A percentile compares a stretch with the other conserved stretches of the same genome.
Conservation (phyloP, 352 stramenopile genomes). For the Saprolegnia parasitica region DNA sequence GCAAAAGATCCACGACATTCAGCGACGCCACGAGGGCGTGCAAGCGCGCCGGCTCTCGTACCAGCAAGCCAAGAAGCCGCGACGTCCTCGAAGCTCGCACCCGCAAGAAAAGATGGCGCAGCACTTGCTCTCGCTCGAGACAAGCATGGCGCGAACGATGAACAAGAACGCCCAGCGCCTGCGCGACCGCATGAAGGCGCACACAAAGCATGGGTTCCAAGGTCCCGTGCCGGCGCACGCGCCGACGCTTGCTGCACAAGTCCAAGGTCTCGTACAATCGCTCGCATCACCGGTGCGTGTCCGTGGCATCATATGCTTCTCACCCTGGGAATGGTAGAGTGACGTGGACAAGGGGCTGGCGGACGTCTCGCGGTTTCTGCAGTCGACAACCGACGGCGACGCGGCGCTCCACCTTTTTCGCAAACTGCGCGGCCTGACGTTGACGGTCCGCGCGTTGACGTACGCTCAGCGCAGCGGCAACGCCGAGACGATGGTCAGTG, state of each 20-base stretch:
- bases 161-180: constrained; percentile 24
- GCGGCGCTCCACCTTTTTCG: neutral
- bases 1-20: constrained; percentile 14
- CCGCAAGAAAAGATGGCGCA: constrained; percentile 8
- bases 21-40: constrained; percentile 24
- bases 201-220: constrained; percentile 7
- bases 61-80: constrained; percentile 24
- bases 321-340: too few species aligned
- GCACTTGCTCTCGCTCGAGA: constrained; percentile 20
- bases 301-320: neutral
- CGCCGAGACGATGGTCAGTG: constrained; percentile 4
- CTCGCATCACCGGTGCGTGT: neutral
- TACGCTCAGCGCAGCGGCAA: neutral
- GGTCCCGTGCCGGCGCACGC: neutral
- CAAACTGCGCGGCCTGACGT: neutral
- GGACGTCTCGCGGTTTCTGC: neutral
- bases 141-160: constrained; percentile 19
- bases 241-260: neutral
- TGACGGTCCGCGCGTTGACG: neutral
- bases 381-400: neutral
- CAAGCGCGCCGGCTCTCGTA: constrained; percentile 22
- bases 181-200: constrained; percentile 14
- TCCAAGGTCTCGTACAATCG: neutral
- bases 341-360: neutral
- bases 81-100: neutral